A percentile compares a stretch with the other conserved stretches of the same genome.
Evolutionary conservation across 148 eudicot genomes (phyloP).

Genomic region (Silene uniflora): DNA sequence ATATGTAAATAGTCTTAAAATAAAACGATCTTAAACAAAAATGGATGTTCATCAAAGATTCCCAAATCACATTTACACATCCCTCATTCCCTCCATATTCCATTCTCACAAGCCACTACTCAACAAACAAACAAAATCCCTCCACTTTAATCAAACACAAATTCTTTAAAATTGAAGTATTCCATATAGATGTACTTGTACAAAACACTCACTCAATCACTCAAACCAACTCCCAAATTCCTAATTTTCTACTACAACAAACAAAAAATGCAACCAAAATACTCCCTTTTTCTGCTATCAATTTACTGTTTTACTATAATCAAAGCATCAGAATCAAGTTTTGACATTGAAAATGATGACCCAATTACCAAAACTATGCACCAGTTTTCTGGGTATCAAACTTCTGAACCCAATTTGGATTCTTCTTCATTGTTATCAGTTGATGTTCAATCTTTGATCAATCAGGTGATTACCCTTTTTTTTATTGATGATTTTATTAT

Average conservation of each 20-base stretch:
- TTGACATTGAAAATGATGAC: slow-evolving; percentile 33
- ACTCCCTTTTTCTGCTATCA: not conserved
- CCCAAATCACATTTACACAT: too few relatives aligned
- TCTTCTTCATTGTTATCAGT: slow-evolving; percentile 39
- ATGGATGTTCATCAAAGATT: too few relatives aligned
- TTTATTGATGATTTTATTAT: not conserved
- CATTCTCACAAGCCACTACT: too few relatives aligned
- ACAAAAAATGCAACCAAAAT: slow-evolving; percentile 22
- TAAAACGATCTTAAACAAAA: too few relatives aligned
- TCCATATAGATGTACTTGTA: too few relatives aligned
- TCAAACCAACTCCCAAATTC: not conserved
- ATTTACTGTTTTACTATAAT: slow-evolving; percentile 2
- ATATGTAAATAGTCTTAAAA: too few relatives aligned
- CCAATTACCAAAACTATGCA: slow-evolving; percentile 60
- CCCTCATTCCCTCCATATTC: too few relatives aligned
- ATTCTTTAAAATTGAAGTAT: not conserved
- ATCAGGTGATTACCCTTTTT: slow-evolving; percentile 38
- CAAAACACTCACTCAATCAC: not conserved
- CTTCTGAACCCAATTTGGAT: slow-evolving; percentile 39
- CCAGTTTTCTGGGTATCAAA: slow-evolving; percentile 64
- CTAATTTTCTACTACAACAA: not conserved
- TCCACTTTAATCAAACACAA: not conserved
- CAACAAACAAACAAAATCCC: not conserved
- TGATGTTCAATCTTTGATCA: slow-evolving; percentile 42
- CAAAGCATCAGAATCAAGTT: slow-evolving; percentile 9